Evolutionary conservation across 441 rosid genomes (phyloP), one percentile per base, ranked within the genome.

Genomic region (Euphorbia schlechtendalii): DNA sequence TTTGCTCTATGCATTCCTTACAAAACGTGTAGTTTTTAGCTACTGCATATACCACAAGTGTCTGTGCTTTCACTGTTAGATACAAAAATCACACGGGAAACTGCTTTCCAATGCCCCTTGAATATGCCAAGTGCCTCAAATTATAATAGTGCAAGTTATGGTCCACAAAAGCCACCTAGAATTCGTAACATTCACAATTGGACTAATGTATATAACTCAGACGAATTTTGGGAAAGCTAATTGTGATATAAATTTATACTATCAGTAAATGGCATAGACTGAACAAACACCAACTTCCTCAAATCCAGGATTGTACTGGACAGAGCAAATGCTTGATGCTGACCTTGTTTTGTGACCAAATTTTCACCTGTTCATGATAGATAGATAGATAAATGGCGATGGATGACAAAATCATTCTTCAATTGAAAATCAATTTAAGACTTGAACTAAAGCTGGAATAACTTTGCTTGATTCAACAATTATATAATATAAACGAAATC

Each of bases 301-400:
- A 70, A 90, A 89, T 78, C 98, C 96, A 65, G 98, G 99, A 81
- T 94, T 94, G 74, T 82, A 94, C 79, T 94, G 89, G 77, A 94
- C 99, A 61, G 96, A 91, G 51, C 99, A 94, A 70, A 94, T 94
- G 71, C 89, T 94, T 30, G 98, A 40, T 98, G 87, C 51, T 96
- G 87, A 80, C 91, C 99, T 76, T 89, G 96, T 64, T 76, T 86
- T 40, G 91, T 89, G 86, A 85, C 99, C 99, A 94, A 74, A 94
- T 92, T 81, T 94, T 94, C 48, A 89, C 98, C 99, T 94, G 86
- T 61, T 68, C 24, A 54, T 69, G 38, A 69, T 32, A 65, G 68
- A 22, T 6, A 18, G 7, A n/a, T 49, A 8, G 20, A 49, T 8
- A 49, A 49, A n/a, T n/a, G n/a, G n/a, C n/a, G n/a, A n/a, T n/a